Evolutionary conservation across 176 grass and related monocot species (phyloP).

Genomic region (Juncus effusus): DNA sequence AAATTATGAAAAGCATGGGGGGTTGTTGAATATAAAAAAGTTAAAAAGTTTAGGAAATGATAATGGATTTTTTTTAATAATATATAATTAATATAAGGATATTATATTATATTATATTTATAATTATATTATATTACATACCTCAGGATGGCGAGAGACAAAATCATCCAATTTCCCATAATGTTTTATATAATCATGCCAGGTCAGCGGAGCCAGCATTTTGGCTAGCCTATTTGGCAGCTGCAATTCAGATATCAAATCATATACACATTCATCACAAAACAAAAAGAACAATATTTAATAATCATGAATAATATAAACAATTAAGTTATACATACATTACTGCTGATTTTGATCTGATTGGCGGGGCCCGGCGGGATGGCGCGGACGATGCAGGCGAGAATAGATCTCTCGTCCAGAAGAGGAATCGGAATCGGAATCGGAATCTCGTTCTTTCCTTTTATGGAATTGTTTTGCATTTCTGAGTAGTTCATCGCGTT

Average conservation of each 20-base stretch:
- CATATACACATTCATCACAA: too few species aligned
- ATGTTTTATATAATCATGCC: slow-evolving; percentile 95
- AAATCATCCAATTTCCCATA: slow-evolving; percentile 98
- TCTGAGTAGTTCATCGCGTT: slow-evolving; percentile 28
- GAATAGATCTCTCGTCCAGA: slow-evolving; percentile 78
- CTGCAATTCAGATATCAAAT: slow-evolving; percentile 28
- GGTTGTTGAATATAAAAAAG: too few species aligned
- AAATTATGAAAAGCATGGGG: too few species aligned
- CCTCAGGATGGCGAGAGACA: slow-evolving; percentile 86
- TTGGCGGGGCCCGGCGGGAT: slow-evolving; percentile 68
- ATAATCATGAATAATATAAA: too few species aligned
- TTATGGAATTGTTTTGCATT: slow-evolving; percentile 32
- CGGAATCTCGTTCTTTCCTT: slow-evolving; percentile 39
- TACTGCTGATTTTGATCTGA: slow-evolving; percentile 85
- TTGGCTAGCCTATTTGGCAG: slow-evolving; percentile 93
- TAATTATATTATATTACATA: slow-evolving; percentile 27
- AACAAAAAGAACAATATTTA: neutral
- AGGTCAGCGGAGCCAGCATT: slow-evolving; percentile 96
- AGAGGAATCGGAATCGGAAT: slow-evolving; percentile 19
- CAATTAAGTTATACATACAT: slow-evolving; percentile 38
- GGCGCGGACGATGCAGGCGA: slow-evolving; percentile 94
- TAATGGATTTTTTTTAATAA: neutral
- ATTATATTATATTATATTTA: too few species aligned
- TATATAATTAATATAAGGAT: too few species aligned
- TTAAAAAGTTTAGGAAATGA: neutral